Base-by-base conservation (phyloP, 371 early-diverging fungal genomes). In the Blastocladiella emersonii region DNA sequence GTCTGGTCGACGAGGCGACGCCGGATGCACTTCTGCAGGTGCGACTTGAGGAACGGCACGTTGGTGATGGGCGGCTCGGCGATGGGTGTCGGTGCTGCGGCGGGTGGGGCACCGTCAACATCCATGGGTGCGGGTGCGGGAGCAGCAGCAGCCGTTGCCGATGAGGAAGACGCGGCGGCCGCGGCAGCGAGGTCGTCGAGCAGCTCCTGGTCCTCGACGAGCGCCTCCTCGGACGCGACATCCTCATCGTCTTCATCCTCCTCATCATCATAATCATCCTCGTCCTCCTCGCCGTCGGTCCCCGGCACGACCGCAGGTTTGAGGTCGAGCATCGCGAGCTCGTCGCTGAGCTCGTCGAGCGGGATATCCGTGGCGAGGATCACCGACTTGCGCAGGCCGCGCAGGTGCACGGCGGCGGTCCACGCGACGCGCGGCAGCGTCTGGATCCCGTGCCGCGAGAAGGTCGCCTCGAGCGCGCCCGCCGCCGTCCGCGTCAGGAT, bases 11-110 rank as follows among this genome's bases (percentile, higher is more conserved):
- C 53, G 41, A 59, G 60, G 3, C 60, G 60, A 5, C 60, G 60
- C 13, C 60, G 60, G 12, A 41, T 23, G 43, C 60, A 59, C 43
- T 59, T 59, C 30, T 59, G 60, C 43, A 59, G 32, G 60, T 59
- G 60, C 25, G 43, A 43, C 30, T 59, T 59, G 27, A 59, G 60
- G 32, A 30, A 51, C 32, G 53, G 53, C 27, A 51, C 27, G 53
- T 51, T 30, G 23, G 36, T 56, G n/a, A 44, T 17, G 5, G 19
- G 45, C 45, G 19, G 23, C 45, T 44, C n/a, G n/a, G n/a, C n/a
- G n/a, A n/a, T n/a, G n/a, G n/a, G n/a, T n/a, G n/a, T n/a, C n/a
- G n/a, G n/a, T n/a, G n/a, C n/a, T n/a, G n/a, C n/a, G n/a, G n/a
- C n/a, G n/a, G n/a, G n/a, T n/a, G n/a, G 3, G 41, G 41, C 8